Evolutionary conservation across 129 eudicot species (phyloP), one percentile per base, ranked within the genome.

Genomic region (Rutidosis leptorrhynchoides): DNA sequence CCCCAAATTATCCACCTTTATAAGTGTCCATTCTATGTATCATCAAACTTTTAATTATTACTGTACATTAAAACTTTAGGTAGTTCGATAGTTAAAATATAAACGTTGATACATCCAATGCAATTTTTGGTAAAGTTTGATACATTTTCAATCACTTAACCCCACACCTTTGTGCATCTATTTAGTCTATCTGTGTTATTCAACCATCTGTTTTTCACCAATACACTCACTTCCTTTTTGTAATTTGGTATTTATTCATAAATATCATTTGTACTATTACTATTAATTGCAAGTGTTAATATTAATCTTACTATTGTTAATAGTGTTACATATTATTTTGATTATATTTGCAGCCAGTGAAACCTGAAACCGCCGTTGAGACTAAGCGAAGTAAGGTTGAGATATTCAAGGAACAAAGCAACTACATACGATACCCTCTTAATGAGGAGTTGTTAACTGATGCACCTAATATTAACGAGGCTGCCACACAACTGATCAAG

Each of bases 321-420:
- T 40, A 40, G 16, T 12, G 46, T 40, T 40, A 11, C 46, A 40
- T 54, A 0, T 48, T 24, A 16, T 58, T 12, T 7, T 8, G 20
- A n/a, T 46, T 21, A 20, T 75, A 4, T 58, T 77, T 76, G 81
- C 90, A 94, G 99, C 99, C 97, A 42, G 83, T 84, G 65, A 86
- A 82, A 83, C 84, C 84, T 28, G 95, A 83, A 61, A 72, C 88
- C 27, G 14, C 84, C 14, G 88, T 67, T 5, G 88, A 86, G 82
- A 83, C 83, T 16, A 94, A 94, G 78, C 83, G 99, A 28, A 89
- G 99, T 72, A 94, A 94, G 82, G 99, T 94, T 60, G 99, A 94
- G 64, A 94, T 94, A 22, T 69, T 94, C 70, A 94, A 94, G 76
- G 99, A 94, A 74, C 89, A 94, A 6, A 94, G 99, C 71, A 86